phyloP scores from a whole-genome alignment of 148 eudicot genomes.

The Fallopia convolvulus region DNA sequence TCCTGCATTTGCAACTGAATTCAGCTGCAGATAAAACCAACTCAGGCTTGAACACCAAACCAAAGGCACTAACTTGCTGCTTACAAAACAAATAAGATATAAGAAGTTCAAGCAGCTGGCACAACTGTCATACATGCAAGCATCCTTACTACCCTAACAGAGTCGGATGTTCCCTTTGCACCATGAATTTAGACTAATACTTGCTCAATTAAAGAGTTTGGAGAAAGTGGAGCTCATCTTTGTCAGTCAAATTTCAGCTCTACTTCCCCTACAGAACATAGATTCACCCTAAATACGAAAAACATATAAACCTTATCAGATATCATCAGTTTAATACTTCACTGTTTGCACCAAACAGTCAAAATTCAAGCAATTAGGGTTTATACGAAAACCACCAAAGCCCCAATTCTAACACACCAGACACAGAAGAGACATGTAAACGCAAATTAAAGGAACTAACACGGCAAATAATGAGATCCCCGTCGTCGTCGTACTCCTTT shows the following conservation, averaged over 20 bases:
- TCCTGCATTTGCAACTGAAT: background rate
- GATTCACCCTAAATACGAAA: background rate
- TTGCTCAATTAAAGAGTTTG: background rate
- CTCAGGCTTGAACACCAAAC: background rate
- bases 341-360: background rate
- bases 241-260: background rate
- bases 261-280: background rate
- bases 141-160: no score
- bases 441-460: conserved; percentile 23
- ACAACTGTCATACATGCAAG: background rate
- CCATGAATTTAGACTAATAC: background rate
- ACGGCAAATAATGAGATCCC: conserved; percentile 77
- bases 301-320: background rate
- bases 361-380: conserved; percentile 4
- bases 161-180: no score
- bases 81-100: background rate
- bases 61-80: background rate
- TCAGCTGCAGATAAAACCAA: background rate
- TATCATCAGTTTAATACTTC: background rate
- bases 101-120: background rate
- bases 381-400: background rate
- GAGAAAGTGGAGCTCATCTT: background rate
- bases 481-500: conserved; percentile 74
- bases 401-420: background rate
- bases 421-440: background rate